Conservation (phyloP, 2,329 filamentous ascomycete species). For the Neoascochyta sp. region DNA sequence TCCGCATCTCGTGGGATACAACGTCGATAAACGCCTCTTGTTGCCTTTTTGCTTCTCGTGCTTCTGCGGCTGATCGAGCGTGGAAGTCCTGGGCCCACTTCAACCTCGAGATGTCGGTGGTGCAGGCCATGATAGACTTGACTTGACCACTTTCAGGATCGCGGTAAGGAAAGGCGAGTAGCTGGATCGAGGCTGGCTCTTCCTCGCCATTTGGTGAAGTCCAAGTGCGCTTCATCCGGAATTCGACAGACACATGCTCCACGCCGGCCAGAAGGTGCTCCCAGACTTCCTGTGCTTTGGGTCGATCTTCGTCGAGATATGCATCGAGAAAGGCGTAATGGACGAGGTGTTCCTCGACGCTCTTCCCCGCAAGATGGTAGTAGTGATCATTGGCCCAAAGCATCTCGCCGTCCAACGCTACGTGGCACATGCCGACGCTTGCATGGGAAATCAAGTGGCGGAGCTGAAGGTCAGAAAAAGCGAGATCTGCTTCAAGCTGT, state of each 20-base stretch:
- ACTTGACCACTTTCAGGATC: constrained; percentile 15
- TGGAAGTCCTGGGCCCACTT: constrained; percentile 36
- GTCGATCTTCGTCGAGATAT: constrained; percentile 17
- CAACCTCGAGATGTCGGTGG: constrained; percentile 33
- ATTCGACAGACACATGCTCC: constrained; percentile 17
- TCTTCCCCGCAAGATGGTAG: constrained; percentile 12
- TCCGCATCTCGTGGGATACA: constrained; percentile 42
- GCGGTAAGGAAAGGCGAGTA: constrained; percentile 25
- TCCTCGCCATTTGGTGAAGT: constrained; percentile 18
- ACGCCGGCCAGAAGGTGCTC: constrained; percentile 9
- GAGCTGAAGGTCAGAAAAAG: constrained; percentile 20
- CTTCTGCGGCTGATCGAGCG: constrained; percentile 29
- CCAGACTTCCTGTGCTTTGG: constrained; percentile 15
- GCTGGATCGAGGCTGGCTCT: constrained; percentile 18
- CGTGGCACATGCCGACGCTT: constrained; percentile 24
- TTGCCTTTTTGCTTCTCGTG: constrained; percentile 31
- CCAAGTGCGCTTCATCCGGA: constrained; percentile 18
- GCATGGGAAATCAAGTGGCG: constrained; percentile 27
- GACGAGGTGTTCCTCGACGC: constrained; percentile 5
- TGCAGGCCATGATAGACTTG: constrained; percentile 29
- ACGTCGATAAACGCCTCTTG: constrained; percentile 36
- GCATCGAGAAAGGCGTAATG: constrained; percentile 14
- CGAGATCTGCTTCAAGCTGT: constrained; percentile 23
- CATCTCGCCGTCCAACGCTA: constrained; percentile 15
- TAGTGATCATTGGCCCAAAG: constrained; percentile 29